Evolutionary conservation across 192 early-diverging fungal genomes (phyloP).

Genomic region (Umbelopsis vinacea): DNA sequence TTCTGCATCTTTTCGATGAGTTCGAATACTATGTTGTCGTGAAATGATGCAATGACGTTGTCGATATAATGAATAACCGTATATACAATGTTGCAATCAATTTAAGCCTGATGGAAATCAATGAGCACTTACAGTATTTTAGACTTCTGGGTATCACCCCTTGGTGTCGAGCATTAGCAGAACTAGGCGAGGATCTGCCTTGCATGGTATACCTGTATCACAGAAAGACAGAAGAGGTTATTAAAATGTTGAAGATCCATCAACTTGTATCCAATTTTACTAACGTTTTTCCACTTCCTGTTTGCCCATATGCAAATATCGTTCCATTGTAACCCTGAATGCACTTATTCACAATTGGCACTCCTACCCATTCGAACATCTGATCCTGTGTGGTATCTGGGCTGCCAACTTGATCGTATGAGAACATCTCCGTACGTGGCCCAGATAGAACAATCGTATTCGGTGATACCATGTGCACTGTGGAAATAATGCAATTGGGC

Average conservation of each 20-base stretch:
- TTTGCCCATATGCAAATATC: constrained; percentile 78
- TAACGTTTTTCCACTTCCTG: constrained; percentile 74
- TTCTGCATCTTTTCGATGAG: constrained; percentile 58
- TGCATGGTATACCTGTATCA: constrained; percentile 61
- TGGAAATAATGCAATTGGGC: constrained; percentile 33
- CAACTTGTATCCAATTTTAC: neutral
- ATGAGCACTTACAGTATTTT: constrained; percentile 47
- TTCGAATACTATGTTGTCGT: constrained; percentile 48
- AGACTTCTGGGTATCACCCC: constrained; percentile 68
- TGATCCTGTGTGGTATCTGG: constrained; percentile 55
- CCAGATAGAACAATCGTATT: constrained; percentile 52
- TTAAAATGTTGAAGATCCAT: too few relatives aligned
- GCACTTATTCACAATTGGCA: constrained; percentile 65
- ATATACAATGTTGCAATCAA: neutral
- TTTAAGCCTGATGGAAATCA: neutral
- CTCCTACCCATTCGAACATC: constrained; percentile 52
- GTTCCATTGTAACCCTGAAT: constrained; percentile 77
- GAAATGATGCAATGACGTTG: too few relatives aligned
- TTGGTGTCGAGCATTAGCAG: constrained; percentile 68
- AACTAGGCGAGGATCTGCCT: constrained; percentile 80
- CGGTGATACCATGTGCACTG: constrained; percentile 49
- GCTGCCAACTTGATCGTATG: constrained; percentile 68
- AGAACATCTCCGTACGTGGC: constrained; percentile 62
- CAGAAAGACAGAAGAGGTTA: too few relatives aligned
- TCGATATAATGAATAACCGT: too few relatives aligned